A percentile compares a stretch with the other conserved stretches of the same genome.
Evolutionary conservation across 2,329 filamentous ascomycete genomes (phyloP).

Genomic region (Colletotrichum viniferum): DNA sequence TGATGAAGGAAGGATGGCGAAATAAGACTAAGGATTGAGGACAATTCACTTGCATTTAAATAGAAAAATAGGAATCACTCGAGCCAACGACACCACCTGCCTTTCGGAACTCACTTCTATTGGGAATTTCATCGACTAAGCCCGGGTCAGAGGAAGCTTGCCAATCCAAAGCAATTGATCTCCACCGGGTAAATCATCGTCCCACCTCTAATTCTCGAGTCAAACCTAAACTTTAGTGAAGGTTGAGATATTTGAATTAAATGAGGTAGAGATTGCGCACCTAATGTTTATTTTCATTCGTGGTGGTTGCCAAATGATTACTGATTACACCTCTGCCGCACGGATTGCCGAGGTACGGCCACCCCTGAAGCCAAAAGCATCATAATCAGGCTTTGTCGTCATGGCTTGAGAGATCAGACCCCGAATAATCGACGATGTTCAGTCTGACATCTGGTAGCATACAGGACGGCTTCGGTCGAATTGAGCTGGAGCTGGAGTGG

Average conservation of each 20-base stretch:
- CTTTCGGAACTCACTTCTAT: background rate
- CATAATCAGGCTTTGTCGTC: background rate
- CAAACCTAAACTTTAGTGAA: background rate
- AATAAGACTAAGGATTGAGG: background rate
- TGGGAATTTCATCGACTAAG: background rate
- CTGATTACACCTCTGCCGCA: background rate
- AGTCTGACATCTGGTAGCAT: background rate
- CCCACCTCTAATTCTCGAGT: rapidly evolving
- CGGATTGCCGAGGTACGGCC: background rate
- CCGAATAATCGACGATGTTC: background rate
- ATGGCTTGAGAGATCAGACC: background rate
- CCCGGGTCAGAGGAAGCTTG: background rate
- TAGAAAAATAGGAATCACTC: background rate
- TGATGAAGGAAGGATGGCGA: background rate
- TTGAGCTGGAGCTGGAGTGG: background rate
- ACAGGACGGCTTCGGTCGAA: background rate
- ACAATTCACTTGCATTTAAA: rapidly evolving
- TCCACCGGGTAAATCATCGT: background rate
- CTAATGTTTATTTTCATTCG: background rate
- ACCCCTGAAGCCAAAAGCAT: background rate
- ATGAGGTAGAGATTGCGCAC: background rate
- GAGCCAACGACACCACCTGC: rapidly evolving
- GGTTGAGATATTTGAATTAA: background rate
- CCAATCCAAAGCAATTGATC: background rate
- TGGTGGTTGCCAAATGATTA: background rate